phyloP scores from a whole-genome alignment of 2,329 filamentous ascomycete genomes.

The Periglandula ipomoeae region DNA sequence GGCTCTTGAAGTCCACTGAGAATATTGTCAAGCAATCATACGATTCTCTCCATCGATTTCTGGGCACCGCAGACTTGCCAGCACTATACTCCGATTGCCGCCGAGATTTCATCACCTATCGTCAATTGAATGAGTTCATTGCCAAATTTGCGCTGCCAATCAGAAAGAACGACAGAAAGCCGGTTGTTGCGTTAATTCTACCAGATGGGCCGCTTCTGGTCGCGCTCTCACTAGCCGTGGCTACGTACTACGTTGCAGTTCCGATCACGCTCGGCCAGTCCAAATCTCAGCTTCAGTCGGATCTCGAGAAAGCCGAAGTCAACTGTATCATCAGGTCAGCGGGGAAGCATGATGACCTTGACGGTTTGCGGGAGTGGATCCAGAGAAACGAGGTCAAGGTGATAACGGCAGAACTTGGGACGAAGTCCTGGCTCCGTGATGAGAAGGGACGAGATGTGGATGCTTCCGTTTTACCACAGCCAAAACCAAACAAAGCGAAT shows the following conservation, averaged over 20 bases:
- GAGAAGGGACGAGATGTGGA: neutral
- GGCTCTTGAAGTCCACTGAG: conserved; percentile 5
- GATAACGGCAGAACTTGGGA: neutral
- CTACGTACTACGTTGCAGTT: conserved; percentile 11
- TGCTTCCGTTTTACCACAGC: neutral
- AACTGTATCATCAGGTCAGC: conserved; percentile 3
- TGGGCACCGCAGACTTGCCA: neutral
- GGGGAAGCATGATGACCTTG: neutral
- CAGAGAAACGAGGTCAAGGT: neutral
- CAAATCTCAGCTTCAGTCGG: conserved; percentile 11
- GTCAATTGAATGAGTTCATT: conserved; percentile 3
- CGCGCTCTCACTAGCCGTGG: conserved; percentile 13
- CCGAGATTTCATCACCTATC: conserved; percentile 1
- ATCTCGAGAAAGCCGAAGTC: conserved; percentile 5
- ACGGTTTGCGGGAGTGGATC: neutral
- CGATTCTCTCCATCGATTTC: neutral
- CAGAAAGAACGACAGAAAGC: neutral
- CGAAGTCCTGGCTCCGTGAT: neutral
- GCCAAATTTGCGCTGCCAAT: conserved; percentile 1
- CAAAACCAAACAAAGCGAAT: conserved; percentile 4
- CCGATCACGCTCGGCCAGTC: conserved; percentile 11
- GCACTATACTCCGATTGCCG: neutral
- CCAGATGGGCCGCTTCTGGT: conserved; percentile 13
- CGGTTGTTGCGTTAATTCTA: conserved; percentile 9
- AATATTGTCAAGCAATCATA: conserved; percentile 4